Base-by-base conservation (phyloP, 805 yeast genomes). In the Limtongia smithiae region DNA sequence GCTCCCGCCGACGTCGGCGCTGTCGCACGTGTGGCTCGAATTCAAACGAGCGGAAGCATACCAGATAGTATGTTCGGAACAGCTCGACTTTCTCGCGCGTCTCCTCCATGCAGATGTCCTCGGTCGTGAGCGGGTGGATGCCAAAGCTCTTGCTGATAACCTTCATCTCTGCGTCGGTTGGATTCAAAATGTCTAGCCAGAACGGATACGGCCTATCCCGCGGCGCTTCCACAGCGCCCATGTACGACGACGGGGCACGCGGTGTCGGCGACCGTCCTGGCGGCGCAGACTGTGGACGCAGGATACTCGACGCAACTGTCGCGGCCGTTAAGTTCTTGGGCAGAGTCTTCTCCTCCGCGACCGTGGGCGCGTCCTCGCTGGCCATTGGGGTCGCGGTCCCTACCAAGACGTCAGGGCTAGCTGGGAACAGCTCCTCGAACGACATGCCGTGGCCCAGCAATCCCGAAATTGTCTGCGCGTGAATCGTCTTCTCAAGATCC, bases 151-250 rank as follows among this genome's bases (percentile, higher is more conserved):
- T 88, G 24, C 94, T 80, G 12, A 91, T 60, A 0, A 84, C 93
- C 62, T 91, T 89, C 95, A 93, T 87, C 66, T 91, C 98, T 59
- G 89, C 97, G 62, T 93, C 97, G 0, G 95, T 85, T 9, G 98
- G 98, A 62, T 87, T 84, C 49, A 86, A 70, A 11, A 91, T 85
- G 66, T 91, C 97, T 9, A 91, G 73, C 98, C 98, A 91, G 28
- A 52, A 52, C 12, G 57, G 57, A 41, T 40, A 52, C 18, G 52
- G 56, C 27, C 53, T 32, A 24, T 27, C 21, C 9, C 6, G 9
- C 9, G 21, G 21, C 9, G 9, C 11, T 11, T 17, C 21, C 9
- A 33, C 9, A 6, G 28, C 28, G 28, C 28, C 28, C 28, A 25
- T 18, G 37, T 33, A 17, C 9, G 9, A 7, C 21, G 37, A 33